Evolutionary conservation across 2,329 filamentous ascomycete genomes (phyloP).

Genomic region (Exophiala bonariae): DNA sequence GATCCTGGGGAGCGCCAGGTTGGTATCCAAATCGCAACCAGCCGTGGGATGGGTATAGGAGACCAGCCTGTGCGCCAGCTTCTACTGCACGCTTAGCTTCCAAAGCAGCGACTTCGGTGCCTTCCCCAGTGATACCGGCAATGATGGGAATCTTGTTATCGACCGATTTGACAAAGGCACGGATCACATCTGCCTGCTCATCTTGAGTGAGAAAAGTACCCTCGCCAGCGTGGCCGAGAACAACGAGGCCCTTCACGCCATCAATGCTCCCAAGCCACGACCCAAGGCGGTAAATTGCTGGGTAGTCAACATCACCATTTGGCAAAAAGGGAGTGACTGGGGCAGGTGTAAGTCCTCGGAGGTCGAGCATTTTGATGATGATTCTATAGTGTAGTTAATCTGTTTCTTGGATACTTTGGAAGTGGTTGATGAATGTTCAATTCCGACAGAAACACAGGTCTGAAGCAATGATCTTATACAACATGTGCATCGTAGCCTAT

Average conservation of each 20-base stretch:
- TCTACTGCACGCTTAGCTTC: slow-evolving; percentile 53
- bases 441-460: too few species aligned
- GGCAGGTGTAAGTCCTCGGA: slow-evolving; percentile 36
- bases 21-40: slow-evolving; percentile 59
- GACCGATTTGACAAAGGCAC: slow-evolving; percentile 30
- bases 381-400: too few species aligned
- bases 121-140: slow-evolving; percentile 55
- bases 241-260: slow-evolving; percentile 54
- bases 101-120: slow-evolving; percentile 53
- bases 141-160: slow-evolving; percentile 53
- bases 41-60: slow-evolving; percentile 55
- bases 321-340: slow-evolving; percentile 54
- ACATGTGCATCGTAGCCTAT: too few species aligned
- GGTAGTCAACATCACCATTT: slow-evolving; percentile 52
- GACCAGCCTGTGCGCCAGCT: slow-evolving; percentile 52
- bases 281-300: slow-evolving; percentile 54
- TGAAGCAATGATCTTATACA: too few species aligned
- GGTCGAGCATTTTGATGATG: slow-evolving; percentile 2
- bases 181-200: slow-evolving; percentile 52
- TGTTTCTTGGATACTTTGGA: too few species aligned
- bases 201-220: slow-evolving; percentile 54
- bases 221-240: slow-evolving; percentile 56
- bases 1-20: slow-evolving; percentile 52
- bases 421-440: too few species aligned
- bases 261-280: slow-evolving; percentile 54